Evolutionary conservation across 805 yeast genomes (phyloP).

Genomic region (Yarrowia porcina): DNA sequence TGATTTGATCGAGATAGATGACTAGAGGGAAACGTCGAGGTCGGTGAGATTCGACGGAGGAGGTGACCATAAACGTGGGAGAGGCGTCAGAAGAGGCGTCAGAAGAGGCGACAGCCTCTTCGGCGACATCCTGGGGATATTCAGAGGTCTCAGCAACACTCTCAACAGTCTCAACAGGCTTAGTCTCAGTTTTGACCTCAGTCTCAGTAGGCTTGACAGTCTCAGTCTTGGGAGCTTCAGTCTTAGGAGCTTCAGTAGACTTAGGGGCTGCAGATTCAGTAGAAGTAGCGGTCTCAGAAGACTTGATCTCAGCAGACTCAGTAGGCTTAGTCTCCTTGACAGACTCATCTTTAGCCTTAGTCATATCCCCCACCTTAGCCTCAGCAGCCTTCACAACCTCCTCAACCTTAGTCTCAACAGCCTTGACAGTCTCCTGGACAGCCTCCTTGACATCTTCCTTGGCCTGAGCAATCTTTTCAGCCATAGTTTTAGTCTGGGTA

Average conservation of each 20-base stretch:
- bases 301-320: background rate
- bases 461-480: background rate
- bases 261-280: background rate
- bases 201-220: no score
- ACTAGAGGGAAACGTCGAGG: conserved; percentile 55
- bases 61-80: conserved; percentile 10
- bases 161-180: no score
- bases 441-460: background rate
- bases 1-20: conserved; percentile 69
- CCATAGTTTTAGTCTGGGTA: background rate
- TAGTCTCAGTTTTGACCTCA: no score
- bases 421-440: background rate
- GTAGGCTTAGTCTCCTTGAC: background rate
- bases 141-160: no score
- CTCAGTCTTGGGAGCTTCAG: no score
- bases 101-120: no score
- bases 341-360: background rate
- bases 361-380: background rate
- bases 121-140: no score
- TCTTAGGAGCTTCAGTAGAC: no score
- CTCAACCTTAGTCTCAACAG: background rate
- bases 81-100: no score
- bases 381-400: no score
- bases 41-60: background rate
- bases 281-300: background rate